phyloP scores from a whole-genome alignment of 73 alveolate species.

The Durusdinium trenchii region DNA sequence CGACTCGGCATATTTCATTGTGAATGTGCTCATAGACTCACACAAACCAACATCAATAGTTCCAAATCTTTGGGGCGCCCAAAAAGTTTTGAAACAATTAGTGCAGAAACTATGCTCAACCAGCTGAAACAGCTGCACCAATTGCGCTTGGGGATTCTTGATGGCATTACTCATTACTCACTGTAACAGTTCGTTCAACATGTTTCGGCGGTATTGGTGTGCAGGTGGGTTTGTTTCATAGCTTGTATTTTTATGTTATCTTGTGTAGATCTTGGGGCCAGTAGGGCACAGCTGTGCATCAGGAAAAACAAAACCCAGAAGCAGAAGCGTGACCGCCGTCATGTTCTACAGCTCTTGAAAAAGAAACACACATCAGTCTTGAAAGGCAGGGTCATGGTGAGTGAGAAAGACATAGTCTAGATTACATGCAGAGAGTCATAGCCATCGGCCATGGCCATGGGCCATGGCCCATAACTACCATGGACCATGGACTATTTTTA shows the following conservation, averaged over 20 bases:
- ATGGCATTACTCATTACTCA: background rate
- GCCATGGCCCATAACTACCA: too few species aligned
- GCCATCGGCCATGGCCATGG: too few species aligned
- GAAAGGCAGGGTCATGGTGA: background rate
- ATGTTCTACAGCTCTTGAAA: background rate
- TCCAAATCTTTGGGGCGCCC: background rate
- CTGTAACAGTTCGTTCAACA: too few species aligned
- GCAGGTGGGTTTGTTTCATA: background rate
- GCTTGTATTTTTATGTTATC: background rate
- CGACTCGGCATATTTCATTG: background rate
- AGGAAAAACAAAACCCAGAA: too few species aligned
- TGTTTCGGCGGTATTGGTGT: too few species aligned
- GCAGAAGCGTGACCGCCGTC: background rate
- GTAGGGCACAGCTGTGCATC: too few species aligned
- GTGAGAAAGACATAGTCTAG: too few species aligned
- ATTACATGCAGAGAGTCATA: too few species aligned
- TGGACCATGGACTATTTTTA: too few species aligned
- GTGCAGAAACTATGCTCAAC: background rate
- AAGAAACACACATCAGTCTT: background rate
- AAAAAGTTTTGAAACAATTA: background rate
- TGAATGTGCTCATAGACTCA: background rate
- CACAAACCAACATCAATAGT: background rate
- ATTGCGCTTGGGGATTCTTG: background rate
- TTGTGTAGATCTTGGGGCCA: too few species aligned
- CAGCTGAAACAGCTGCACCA: background rate